These are phyloP conservation scores for Allantophomopsis lycopodina DNA, from an alignment of 2,329 filamentous ascomycete species.

Conservation along the genomic window DNA sequence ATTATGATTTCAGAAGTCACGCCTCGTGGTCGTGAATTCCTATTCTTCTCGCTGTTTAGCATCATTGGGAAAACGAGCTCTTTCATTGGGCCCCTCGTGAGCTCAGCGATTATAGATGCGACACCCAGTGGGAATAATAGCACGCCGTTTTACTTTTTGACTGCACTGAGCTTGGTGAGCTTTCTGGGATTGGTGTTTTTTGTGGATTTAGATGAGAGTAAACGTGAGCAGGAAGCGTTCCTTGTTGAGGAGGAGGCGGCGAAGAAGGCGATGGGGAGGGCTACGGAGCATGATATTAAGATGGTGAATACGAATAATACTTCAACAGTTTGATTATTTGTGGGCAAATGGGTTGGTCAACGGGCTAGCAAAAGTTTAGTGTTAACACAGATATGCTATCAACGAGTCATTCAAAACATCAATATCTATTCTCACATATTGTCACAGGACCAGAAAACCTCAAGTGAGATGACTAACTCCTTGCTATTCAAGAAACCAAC, in stretches of 20 bases:
- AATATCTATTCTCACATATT: too few relatives aligned
- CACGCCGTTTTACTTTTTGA: slow-evolving; percentile 53
- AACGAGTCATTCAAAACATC: too few relatives aligned
- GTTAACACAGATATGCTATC: too few relatives aligned
- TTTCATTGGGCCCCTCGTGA: slow-evolving; percentile 57
- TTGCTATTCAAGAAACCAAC: slow-evolving; percentile 6
- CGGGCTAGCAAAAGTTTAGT: too few relatives aligned
- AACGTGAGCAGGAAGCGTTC: slow-evolving; percentile 42
- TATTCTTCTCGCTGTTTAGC: slow-evolving; percentile 57
- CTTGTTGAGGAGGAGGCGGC: slow-evolving; percentile 19
- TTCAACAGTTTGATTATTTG: too few relatives aligned
- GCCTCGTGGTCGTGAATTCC: slow-evolving; percentile 52
- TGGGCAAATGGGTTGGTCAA: too few relatives aligned
- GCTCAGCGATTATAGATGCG: slow-evolving; percentile 53
- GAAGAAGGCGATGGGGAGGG: slow-evolving; percentile 10
- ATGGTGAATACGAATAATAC: too few relatives aligned
- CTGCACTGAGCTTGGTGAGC: slow-evolving; percentile 40
- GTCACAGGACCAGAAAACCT: too few relatives aligned
- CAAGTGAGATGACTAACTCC: too few relatives aligned
- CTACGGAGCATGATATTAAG: too few relatives aligned
- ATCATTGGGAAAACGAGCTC: slow-evolving; percentile 56
- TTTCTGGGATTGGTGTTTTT: slow-evolving; percentile 37
- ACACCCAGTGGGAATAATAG: slow-evolving; percentile 36
- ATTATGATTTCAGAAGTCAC: slow-evolving; percentile 61
- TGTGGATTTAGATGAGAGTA: slow-evolving; percentile 46